Base-by-base conservation (phyloP, 2,329 filamentous ascomycete species). In the Colletotrichum eremochloae region DNA sequence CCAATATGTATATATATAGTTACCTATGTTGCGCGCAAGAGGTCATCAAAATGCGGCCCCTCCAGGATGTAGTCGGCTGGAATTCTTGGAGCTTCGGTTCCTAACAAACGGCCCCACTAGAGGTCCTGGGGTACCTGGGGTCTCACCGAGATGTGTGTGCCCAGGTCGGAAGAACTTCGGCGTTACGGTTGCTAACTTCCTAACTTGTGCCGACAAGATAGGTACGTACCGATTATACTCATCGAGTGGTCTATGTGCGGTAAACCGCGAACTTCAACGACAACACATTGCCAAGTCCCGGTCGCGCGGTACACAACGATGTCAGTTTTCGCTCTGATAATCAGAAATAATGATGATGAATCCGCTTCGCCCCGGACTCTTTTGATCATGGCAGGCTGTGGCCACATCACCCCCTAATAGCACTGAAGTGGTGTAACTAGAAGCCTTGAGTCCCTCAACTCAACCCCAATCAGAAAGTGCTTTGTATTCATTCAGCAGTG, bases 61-160 rank as follows among this genome's bases (percentile, higher is more conserved):
- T 71, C 71, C 71, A 71, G 55, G 24, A 70, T 72, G 66, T 55
- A 50, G 67, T 68, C 52, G 56, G 70, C 56, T 66, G 61, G 50
- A 31, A 55, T 60, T 60, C 65, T 57, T 29, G 38, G 67, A 67
- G 68, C 71, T 73, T 67, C 36, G 50, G 40, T 72, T 71, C 68
- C 71, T 73, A 71, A 73, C 18, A 62, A 57, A 18, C 40, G 42
- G 57, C 71, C 71, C 71, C 71, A 73, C 71, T n/a, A 71, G 58
- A 71, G 67, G 57, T 73, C 67, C 24, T 38, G 61, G 50, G 68
- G 55, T 15, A 62, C 55, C 65, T 50, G 44, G 60, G 52, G 57
- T 18, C 33, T 55, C 67, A 69, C 40, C 68, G 18, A 66, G 36
- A 24, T 24, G 24, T 24, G 29, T 63, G 46, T 68, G 65, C 33